Conservation (phyloP, 257 asterid species). For the Plantago ovata region DNA sequence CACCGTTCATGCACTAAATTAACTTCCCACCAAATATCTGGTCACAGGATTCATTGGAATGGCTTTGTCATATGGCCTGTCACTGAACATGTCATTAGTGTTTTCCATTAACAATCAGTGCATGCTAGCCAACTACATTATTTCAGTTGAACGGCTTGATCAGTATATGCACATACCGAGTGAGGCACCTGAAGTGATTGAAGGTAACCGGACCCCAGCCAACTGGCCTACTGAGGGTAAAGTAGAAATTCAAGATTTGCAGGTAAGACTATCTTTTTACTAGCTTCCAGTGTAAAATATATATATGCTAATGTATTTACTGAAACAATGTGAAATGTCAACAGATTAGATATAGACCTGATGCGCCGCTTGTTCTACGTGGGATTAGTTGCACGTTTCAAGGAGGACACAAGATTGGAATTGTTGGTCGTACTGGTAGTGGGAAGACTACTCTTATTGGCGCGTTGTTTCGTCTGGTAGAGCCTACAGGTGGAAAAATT, state of each 20-base stretch:
- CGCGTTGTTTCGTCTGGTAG: conserved; percentile 86
- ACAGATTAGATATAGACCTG: conserved; percentile 75
- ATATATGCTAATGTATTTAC: background rate
- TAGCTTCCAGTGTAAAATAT: background rate
- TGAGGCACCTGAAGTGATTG: conserved; percentile 78
- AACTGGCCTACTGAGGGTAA: conserved; percentile 81
- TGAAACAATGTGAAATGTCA: background rate
- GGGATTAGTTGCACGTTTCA: conserved; percentile 81
- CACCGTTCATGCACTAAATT: too few species aligned
- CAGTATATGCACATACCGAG: conserved; percentile 85
- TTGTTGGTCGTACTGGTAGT: conserved; percentile 96
- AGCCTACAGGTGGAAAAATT: conserved; percentile 80
- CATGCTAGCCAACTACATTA: conserved; percentile 68
- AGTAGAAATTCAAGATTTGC: conserved; percentile 78
- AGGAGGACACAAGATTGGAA: conserved; percentile 84
- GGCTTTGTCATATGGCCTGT: conserved; percentile 94
- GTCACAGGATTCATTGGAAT: conserved; percentile 32
- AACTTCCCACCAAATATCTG: background rate
- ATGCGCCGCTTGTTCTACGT: conserved; percentile 74
- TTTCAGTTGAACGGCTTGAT: conserved; percentile 85
- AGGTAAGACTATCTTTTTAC: conserved; percentile 40
- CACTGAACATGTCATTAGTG: conserved; percentile 76
- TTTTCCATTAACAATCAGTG: conserved; percentile 85
- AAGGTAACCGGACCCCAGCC: conserved; percentile 65
- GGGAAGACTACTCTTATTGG: conserved; percentile 93